Base-by-base conservation (phyloP, 73 alveolate species). In the Uronychia setigera region DNA sequence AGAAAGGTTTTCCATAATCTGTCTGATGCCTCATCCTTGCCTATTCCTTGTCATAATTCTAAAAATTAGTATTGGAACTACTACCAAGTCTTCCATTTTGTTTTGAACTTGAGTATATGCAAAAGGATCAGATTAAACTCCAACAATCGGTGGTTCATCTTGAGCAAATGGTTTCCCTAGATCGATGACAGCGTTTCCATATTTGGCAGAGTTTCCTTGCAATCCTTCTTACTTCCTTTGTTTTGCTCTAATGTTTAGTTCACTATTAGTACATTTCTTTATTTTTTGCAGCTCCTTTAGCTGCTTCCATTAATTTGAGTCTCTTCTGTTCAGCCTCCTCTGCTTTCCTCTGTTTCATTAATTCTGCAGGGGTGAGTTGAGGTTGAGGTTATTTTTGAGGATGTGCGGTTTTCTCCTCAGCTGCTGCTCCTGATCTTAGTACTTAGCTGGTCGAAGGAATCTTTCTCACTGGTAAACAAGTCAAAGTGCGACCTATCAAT, bases 331-430 rank as follows among this genome's bases (percentile, higher is more conserved):
- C 83, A 11, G 80, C 84, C 77, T 80, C 35, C 80, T 87, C 84
- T 77, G 76, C 86, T 67, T 91, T 91, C 85, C 32, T 59, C 29
- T 85, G 1, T 32, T 88, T 82, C 81, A 80, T 31, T 35, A 60
- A 87, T 74, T 91, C 85, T 74, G 87, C 87, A 0, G 96, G 93
- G 1, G 93, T 84, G 31, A 86, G 86, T n/a, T 32, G 27, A n/a
- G 33, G 59, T 32, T 67, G 29, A 33, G 91, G 87, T 31, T 83
- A 58, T 77, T 75, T 19, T 0, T 29, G 59, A 14, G 58, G 32
- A 0, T 13, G 26, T 32, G 77, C 26, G 5, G 79, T 29, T 5
- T 29, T 32, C 28, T 5, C 11, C 11, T 57, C 11, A 14, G 11
- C 79, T 13, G 19, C 11, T 26, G 79, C n/a, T n/a, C 81, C 29